Evolutionary conservation across 2,329 filamentous ascomycete species (phyloP).

Genomic region (Thermoascus crustaceus): DNA sequence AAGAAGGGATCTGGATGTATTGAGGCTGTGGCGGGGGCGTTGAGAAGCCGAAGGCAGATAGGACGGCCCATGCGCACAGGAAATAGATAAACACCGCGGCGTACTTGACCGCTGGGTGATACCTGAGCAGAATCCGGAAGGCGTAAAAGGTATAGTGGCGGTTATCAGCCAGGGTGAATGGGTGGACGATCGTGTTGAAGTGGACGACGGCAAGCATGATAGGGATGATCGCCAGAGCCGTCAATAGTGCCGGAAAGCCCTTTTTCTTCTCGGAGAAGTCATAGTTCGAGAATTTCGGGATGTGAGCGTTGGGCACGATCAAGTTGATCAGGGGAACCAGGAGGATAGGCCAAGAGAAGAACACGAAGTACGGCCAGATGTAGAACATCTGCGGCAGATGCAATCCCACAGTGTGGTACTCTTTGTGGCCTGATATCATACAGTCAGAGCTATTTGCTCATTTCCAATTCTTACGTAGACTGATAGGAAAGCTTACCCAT

Average conservation of each 20-base stretch:
- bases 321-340: slow-evolving; percentile 45
- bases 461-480: neutral
- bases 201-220: slow-evolving; percentile 50
- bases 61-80: slow-evolving; percentile 58
- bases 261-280: slow-evolving; percentile 24
- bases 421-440: slow-evolving; percentile 65
- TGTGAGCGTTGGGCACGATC: slow-evolving; percentile 22
- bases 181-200: slow-evolving; percentile 88
- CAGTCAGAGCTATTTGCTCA: slow-evolving; percentile 1
- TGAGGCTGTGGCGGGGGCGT: slow-evolving; percentile 15
- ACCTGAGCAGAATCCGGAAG: slow-evolving; percentile 73
- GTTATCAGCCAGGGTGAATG: slow-evolving; percentile 93
- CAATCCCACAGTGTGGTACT: slow-evolving; percentile 82
- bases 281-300: slow-evolving; percentile 28
- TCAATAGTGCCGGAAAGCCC: slow-evolving; percentile 31
- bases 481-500: slow-evolving; percentile 52
- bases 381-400: slow-evolving; percentile 92
- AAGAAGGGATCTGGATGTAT: slow-evolving; percentile 10
- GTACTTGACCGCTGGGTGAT: slow-evolving; percentile 57
- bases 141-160: slow-evolving; percentile 96
- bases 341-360: slow-evolving; percentile 80
- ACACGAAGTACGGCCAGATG: slow-evolving; percentile 79
- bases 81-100: slow-evolving; percentile 63
- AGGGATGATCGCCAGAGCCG: slow-evolving; percentile 28
- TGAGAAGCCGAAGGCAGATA: slow-evolving; percentile 51